A percentile compares a stretch with the other conserved stretches of the same genome.
These are phyloP conservation scores for Puccinia hordei DNA, from an alignment of 1,284 basidiomycete genomes.

Conservation along the genomic window DNA sequence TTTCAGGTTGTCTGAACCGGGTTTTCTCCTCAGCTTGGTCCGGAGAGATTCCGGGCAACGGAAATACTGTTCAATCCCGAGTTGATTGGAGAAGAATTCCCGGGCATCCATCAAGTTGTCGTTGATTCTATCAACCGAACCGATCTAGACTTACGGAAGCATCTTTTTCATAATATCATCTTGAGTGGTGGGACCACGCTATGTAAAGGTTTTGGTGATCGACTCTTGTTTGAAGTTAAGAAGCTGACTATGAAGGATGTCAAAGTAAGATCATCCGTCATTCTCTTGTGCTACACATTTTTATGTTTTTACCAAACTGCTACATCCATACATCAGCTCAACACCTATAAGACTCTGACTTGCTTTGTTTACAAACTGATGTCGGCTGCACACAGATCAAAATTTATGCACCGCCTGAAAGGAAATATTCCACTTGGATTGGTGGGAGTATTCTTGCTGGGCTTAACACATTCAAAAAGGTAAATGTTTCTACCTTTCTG, in stretches of 20 bases:
- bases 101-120: slow-evolving; percentile 88
- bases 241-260: slow-evolving; percentile 93
- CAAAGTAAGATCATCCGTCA: slow-evolving; percentile 62
- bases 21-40: slow-evolving; percentile 70
- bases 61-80: slow-evolving; percentile 99
- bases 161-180: slow-evolving; percentile 93
- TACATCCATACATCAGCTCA: neutral
- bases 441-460: slow-evolving; percentile 95
- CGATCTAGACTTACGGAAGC: slow-evolving; percentile 86
- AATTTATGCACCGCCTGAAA: slow-evolving; percentile 98
- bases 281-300: neutral
- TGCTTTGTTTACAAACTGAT: neutral
- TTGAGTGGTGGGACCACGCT: slow-evolving; percentile 94
- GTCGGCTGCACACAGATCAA: slow-evolving; percentile 68
- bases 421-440: slow-evolving; percentile 99
- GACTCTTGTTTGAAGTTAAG: slow-evolving; percentile 92
- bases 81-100: slow-evolving; percentile 91
- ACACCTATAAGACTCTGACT: neutral
- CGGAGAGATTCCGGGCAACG: slow-evolving; percentile 93
- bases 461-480: slow-evolving; percentile 96
- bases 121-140: slow-evolving; percentile 65
- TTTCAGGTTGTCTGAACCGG: slow-evolving; percentile 38
- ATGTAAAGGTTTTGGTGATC: slow-evolving; percentile 92
- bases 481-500: slow-evolving; percentile 57
- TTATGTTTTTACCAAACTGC: too few species aligned